Percentiles rank a stretch among this genome's conserved stretches.
Conservation (phyloP, 768 basidiomycete genomes). For the Leccinum longicurvipes region DNA sequence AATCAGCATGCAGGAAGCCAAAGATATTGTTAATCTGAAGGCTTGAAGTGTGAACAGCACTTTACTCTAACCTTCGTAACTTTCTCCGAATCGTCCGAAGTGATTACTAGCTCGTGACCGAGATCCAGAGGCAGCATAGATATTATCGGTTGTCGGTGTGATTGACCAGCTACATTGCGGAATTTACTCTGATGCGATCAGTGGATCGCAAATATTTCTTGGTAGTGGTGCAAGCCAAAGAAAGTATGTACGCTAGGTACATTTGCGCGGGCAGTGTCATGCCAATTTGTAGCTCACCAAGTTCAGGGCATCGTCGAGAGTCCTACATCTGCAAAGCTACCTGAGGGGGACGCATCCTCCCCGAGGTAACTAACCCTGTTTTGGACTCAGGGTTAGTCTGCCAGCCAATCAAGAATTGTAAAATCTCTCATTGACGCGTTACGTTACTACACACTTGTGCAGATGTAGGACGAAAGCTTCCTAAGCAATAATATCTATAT, state of each 20-base stretch:
- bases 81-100: neutral
- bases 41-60: conserved; percentile 18
- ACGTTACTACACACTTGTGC: no score
- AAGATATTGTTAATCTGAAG: conserved; percentile 61
- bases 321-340: no score
- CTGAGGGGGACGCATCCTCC: no score
- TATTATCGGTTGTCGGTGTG: neutral
- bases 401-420: no score
- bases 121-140: neutral
- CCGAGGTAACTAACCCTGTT: no score
- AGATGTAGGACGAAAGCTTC: conserved; percentile 1
- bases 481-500: conserved; percentile 1
- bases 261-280: neutral
- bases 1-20: conserved; percentile 73
- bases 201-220: no score
- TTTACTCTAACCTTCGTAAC: neutral
- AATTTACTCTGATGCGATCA: neutral
- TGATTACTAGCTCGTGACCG: neutral
- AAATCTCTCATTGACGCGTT: no score
- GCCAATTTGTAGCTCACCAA: neutral
- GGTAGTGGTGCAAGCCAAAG: no score
- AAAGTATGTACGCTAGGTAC: no score
- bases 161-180: neutral
- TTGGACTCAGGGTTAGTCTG: no score
- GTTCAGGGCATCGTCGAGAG: neutral